Evolutionary conservation across 148 eudicot genomes (phyloP).

Genomic region (Chenopodium berlandieri): DNA sequence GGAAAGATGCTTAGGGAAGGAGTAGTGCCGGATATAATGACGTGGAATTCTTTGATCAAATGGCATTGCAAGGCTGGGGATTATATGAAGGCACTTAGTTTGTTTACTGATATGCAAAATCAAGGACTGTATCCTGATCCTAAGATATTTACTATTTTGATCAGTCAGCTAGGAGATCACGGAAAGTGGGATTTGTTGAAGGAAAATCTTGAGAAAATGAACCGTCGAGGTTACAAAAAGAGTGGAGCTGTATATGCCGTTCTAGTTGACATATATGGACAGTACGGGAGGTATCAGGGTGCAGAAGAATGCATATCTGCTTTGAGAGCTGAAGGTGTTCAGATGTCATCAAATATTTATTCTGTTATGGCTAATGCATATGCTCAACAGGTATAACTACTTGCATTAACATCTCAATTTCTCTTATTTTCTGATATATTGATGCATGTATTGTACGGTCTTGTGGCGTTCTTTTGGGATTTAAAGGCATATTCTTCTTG

Average conservation of each 20-base stretch:
- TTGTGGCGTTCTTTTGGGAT: slow-evolving; percentile 3
- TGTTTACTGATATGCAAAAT: slow-evolving; percentile 77
- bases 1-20: slow-evolving; percentile 61
- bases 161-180: slow-evolving; percentile 64
- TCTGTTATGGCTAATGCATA: slow-evolving; percentile 90
- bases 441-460: too few species aligned
- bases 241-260: slow-evolving; percentile 71
- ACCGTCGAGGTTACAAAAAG: slow-evolving; percentile 51
- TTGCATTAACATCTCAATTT: background rate
- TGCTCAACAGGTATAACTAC: slow-evolving; percentile 71
- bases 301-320: slow-evolving; percentile 67
- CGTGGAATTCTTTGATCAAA: slow-evolving; percentile 78
- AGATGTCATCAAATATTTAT: slow-evolving; percentile 60
- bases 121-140: slow-evolving; percentile 93
- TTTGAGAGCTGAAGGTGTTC: slow-evolving; percentile 60
- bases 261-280: slow-evolving; percentile 90
- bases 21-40: slow-evolving; percentile 58
- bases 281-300: slow-evolving; percentile 66
- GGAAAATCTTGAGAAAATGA: slow-evolving; percentile 65
- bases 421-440: background rate
- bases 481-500: background rate
- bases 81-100: slow-evolving; percentile 45
- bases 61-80: slow-evolving; percentile 76
- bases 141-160: slow-evolving; percentile 59
- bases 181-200: slow-evolving; percentile 78